Percentiles rank a stretch among this genome's conserved stretches.
phyloP scores from a whole-genome alignment of 495 filamentous ascomycete genomes.

The Trichoderma gamsii region DNA sequence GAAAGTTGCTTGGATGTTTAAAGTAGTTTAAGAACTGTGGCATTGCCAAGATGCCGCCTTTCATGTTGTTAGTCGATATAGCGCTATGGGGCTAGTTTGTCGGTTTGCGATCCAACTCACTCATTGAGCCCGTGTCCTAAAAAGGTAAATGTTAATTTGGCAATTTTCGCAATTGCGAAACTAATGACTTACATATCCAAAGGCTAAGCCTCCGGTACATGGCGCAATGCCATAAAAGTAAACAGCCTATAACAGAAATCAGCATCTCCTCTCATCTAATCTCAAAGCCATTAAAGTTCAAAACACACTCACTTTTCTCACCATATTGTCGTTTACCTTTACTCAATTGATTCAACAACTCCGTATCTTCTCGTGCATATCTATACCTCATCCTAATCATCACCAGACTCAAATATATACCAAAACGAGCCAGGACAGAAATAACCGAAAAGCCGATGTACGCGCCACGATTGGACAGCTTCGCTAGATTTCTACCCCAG shows the following conservation, averaged over 20 bases:
- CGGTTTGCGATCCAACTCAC: conserved; percentile 15
- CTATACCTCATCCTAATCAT: neutral
- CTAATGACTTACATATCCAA: conserved; percentile 26
- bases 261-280: conserved; percentile 15
- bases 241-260: conserved; percentile 19
- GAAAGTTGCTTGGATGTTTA: conserved; percentile 46
- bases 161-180: neutral
- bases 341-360: neutral
- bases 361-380: neutral
- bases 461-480: neutral
- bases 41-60: conserved; percentile 20
- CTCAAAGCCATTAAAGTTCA: neutral
- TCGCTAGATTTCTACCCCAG: neutral
- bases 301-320: neutral
- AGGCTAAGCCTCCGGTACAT: conserved; percentile 29
- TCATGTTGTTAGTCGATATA: neutral
- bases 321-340: neutral
- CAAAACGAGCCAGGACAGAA: neutral
- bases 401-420: conserved; percentile 12
- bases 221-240: conserved; percentile 32
- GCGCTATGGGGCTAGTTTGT: conserved; percentile 22
- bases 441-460: conserved; percentile 14
- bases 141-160: neutral
- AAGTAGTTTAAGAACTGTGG: conserved; percentile 40
- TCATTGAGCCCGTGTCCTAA: conserved; percentile 16